These are phyloP conservation scores for Carex kokanica DNA, from an alignment of 176 grass and related monocot species.

Conservation along the genomic window DNA sequence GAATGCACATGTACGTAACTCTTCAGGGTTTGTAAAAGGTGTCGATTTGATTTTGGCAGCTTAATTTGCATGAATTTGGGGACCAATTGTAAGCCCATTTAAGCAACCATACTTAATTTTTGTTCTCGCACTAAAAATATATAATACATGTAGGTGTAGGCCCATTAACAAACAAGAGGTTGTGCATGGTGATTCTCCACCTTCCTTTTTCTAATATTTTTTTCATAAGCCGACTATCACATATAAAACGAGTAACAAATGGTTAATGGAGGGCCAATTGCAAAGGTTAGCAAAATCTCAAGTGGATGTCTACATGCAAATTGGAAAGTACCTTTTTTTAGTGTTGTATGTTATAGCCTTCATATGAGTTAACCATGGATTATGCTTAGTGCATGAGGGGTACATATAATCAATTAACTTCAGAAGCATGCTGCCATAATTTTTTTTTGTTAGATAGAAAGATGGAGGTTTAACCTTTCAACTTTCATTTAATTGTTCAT, in stretches of 20 bases:
- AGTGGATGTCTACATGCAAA: not conserved
- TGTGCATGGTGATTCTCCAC: not conserved
- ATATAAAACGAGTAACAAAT: not conserved
- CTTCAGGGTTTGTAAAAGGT: not conserved
- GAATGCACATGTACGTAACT: not conserved
- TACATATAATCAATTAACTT: too few relatives aligned
- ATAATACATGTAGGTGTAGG: not conserved
- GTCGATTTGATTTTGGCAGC: not conserved
- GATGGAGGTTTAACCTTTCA: too few relatives aligned
- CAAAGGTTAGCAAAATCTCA: not conserved
- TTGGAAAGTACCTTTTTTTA: not conserved
- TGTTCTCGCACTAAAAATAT: not conserved
- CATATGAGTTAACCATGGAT: not conserved
- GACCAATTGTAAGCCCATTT: not conserved
- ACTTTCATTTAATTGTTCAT: too few relatives aligned
- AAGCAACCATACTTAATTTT: not conserved
- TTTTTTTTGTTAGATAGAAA: too few relatives aligned
- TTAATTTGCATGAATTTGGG: not conserved
- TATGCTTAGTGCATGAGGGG: not conserved
- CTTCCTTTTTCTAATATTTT: not conserved
- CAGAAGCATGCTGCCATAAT: too few relatives aligned
- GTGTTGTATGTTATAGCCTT: not conserved
- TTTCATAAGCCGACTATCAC: not conserved
- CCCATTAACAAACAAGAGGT: not conserved
- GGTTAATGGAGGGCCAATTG: not conserved